Base-by-base conservation (phyloP, 2,329 filamentous ascomycete genomes). In the Sarocladium oryzae region DNA sequence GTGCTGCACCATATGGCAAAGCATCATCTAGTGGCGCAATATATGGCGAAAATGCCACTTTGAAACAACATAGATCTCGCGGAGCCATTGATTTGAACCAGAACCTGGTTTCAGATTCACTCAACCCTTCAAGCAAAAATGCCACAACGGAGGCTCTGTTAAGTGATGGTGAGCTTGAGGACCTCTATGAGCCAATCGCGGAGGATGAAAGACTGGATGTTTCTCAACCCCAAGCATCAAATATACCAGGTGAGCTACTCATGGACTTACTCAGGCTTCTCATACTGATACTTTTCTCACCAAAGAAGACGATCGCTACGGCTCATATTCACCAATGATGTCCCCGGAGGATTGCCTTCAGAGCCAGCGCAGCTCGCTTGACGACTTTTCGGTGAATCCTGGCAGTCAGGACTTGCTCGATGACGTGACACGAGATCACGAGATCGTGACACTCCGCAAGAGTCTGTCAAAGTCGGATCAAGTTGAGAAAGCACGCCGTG, bases 101-200 rank as follows among this genome's bases (percentile, higher is more conserved):
- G n/a, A n/a, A n/a, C n/a, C n/a, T n/a, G n/a, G n/a, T n/a, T n/a
- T n/a, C n/a, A n/a, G 28, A 30, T 7, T 30, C 28, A 8, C 16
- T 21, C 10, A 23, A 26, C 16, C 7, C 9, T 15, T 15, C 40
- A 8, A n/a, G 13, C 9, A 24, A 43, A 3, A 18, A 43, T 26
- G 16, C 26, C 21, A n/a, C 40, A 8, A 43, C 21, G 40, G 23
- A 95, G 60, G 88, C 86, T 15, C 89, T 95, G 64, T 65, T 93
- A 26, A 87, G 82, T 56, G 88, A 92, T 58, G 79, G 75, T 16
- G 82, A 85, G 58, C 74, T 77, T 46, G 77, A 82, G 48, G 46
- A 82, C 57, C 59, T 76, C 2, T 81, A 82, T 54, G 76, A 79
- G 46, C 72, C 75, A 9, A n/a, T n/a, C n/a, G 53, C 50, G 13